Evolutionary conservation across 164 flowering plant species (phyloP), one percentile per base, ranked within the genome.

Genomic region (Berberis thunbergii): DNA sequence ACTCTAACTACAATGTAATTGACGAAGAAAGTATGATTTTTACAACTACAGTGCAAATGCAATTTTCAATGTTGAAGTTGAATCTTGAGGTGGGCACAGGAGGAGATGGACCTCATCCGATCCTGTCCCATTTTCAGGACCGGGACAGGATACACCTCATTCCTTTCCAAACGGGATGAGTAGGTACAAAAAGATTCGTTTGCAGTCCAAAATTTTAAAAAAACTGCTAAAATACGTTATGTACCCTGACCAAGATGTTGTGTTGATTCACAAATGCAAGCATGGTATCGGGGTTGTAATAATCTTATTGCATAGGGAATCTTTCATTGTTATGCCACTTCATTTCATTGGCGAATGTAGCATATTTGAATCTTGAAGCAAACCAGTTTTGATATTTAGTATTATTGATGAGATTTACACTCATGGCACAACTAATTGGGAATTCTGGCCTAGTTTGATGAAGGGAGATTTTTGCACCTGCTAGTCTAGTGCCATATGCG

Each of bases 351-450:
- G 50, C 10, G 10, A 48, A 48, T 1, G 50, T 48, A 1, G 50
- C 10, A 7, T 6, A 7, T 1, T 7, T 48, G 50, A 48, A 48
- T 3, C 50, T 48, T 1, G 50, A 48, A 11, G 50, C 10, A 11
- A 48, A 48, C 50, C 50, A 48, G 1, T 48, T 48, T 11, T 48
- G 50, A 48, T 48, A 48, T 7, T 7, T 11, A 48, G 50, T 7
- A 11, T 48, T 48, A 11, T 48, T 11, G 6, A 48, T 6, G 50
- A 48, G 6, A 1, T 6, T 6, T 48, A 6, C 10, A 48, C 10
- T 75, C 1, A 79, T 83, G 11, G 88, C 86, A 54, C 69, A 55
- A 0, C 96, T 90, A 41, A 86, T 64, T 45, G 88, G 89, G 74
- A 82, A 82, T n/a, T 67, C 40, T 6, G 60, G 3, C 7, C 48